Percentiles rank a stretch among this genome's conserved stretches.
Evolutionary conservation across 352 stramenopile genomes (phyloP).

Genomic region (Pythium folliculosum): DNA sequence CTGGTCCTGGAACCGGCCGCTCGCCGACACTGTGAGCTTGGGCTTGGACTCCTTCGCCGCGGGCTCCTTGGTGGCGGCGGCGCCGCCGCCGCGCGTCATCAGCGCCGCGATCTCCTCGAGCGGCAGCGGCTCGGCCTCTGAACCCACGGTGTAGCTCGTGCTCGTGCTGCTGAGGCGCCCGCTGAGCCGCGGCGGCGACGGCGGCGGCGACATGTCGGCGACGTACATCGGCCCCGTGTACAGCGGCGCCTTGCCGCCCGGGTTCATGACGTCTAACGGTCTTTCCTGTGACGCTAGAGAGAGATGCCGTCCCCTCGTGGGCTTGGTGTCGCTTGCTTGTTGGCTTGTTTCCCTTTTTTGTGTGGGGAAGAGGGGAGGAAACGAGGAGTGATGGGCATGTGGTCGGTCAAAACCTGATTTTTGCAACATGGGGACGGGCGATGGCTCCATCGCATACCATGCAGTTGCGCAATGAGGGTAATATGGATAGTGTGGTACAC

Average conservation of each 20-base stretch:
- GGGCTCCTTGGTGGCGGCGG: constrained; percentile 4
- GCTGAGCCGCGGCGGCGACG: constrained; percentile 19
- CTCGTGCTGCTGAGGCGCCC: constrained; percentile 9
- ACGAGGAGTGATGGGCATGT: constrained; percentile 12
- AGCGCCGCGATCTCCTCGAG: constrained; percentile 31
- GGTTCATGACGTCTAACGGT: background rate
- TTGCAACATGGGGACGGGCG: constrained; percentile 1
- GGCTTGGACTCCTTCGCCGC: constrained; percentile 38
- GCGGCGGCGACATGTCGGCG: constrained; percentile 5
- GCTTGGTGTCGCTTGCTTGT: background rate
- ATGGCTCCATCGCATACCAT: constrained; percentile 1
- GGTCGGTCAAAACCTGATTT: constrained; percentile 8
- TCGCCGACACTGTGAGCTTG: constrained; percentile 78
- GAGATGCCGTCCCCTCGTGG: no score
- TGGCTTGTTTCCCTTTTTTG: background rate
- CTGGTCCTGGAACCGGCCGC: constrained; percentile 83
- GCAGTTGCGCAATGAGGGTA: constrained; percentile 25
- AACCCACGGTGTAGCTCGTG: background rate
- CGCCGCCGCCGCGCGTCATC: constrained; percentile 22
- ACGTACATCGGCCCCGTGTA: background rate
- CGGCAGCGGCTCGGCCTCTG: constrained; percentile 14
- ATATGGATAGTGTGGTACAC: constrained; percentile 17
- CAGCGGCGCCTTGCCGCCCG: background rate
- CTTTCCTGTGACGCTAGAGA: background rate
- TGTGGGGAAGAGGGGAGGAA: background rate